These are phyloP conservation scores for Cyberlindnera subsufficiens DNA, from an alignment of 805 yeast genomes.

Conservation along the genomic window DNA sequence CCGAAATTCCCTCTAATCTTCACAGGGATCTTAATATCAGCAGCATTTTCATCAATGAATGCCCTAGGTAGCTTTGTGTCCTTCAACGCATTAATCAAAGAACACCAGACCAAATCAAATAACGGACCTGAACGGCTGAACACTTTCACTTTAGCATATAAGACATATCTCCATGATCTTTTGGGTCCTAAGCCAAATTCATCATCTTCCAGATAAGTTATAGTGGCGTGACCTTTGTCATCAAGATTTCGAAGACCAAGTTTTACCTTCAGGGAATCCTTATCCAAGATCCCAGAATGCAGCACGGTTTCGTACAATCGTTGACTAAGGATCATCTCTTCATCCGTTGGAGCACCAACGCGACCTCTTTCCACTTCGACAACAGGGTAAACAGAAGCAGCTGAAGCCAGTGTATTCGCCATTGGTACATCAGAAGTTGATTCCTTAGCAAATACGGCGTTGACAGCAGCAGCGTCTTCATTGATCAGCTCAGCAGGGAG, in stretches of 20 bases:
- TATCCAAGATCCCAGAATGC: slow-evolving; percentile 48
- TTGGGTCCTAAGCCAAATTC: slow-evolving; percentile 31
- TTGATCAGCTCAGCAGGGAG: slow-evolving; percentile 35
- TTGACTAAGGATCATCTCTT: slow-evolving; percentile 75
- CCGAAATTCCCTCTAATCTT: slow-evolving; percentile 47
- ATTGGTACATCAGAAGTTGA: slow-evolving; percentile 24
- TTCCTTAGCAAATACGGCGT: slow-evolving; percentile 27
- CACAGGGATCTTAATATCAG: slow-evolving; percentile 44
- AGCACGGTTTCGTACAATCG: slow-evolving; percentile 52
- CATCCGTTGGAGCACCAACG: slow-evolving; percentile 76
- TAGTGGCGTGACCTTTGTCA: slow-evolving; percentile 41
- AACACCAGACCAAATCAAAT: slow-evolving; percentile 69
- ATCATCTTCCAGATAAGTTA: slow-evolving; percentile 38
- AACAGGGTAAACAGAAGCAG: slow-evolving; percentile 56
- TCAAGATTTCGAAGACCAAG: slow-evolving; percentile 45
- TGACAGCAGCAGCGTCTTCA: slow-evolving; percentile 31
- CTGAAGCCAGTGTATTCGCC: slow-evolving; percentile 23
- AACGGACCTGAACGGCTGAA: slow-evolving; percentile 80
- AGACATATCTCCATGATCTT: slow-evolving; percentile 47
- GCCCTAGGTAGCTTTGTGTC: slow-evolving; percentile 61
- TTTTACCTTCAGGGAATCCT: slow-evolving; percentile 50
- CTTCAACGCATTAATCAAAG: slow-evolving; percentile 57
- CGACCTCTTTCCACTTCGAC: slow-evolving; percentile 75
- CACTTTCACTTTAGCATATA: slow-evolving; percentile 70
- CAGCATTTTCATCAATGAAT: slow-evolving; percentile 57